A percentile compares a stretch with the other conserved stretches of the same genome.
phyloP scores from a whole-genome alignment of 1,284 basidiomycete species.

The Ustilago shanxiensis region DNA sequence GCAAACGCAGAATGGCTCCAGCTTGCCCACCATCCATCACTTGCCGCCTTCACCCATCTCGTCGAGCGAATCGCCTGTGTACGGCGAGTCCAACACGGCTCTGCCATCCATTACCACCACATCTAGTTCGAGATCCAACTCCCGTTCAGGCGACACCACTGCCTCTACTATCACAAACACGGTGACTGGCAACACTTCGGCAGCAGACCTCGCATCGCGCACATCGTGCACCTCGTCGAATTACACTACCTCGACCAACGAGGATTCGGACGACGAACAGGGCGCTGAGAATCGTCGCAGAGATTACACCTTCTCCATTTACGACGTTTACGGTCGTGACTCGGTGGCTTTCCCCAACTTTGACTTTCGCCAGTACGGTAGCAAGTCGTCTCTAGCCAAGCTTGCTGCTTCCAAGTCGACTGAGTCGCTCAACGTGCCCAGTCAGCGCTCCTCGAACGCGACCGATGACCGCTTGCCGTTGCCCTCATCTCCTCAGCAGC shows the following conservation, averaged over 20 bases:
- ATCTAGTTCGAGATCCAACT: slow-evolving; percentile 23
- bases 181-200: slow-evolving; percentile 14
- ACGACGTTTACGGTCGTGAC: slow-evolving; percentile 66
- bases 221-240: slow-evolving; percentile 49
- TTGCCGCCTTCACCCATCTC: slow-evolving; percentile 63
- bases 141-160: slow-evolving; percentile 17
- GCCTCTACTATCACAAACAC: slow-evolving; percentile 12
- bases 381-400: slow-evolving; percentile 45
- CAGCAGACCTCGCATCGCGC: slow-evolving; percentile 24
- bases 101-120: slow-evolving; percentile 43
- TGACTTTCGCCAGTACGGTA: slow-evolving; percentile 50
- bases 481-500: slow-evolving; percentile 35
- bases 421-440: slow-evolving; percentile 42
- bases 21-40: slow-evolving; percentile 36
- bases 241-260: slow-evolving; percentile 54
- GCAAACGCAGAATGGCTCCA: slow-evolving; percentile 16
- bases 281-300: slow-evolving; percentile 35
- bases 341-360: slow-evolving; percentile 67
- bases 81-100: slow-evolving; percentile 6
- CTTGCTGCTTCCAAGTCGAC: slow-evolving; percentile 41
- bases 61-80: slow-evolving; percentile 54
- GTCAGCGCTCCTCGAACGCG: slow-evolving; percentile 26
- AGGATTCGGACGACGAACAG: slow-evolving; percentile 58
- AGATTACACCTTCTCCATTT: slow-evolving; percentile 65
- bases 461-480: slow-evolving; percentile 33